Base-by-base conservation (phyloP, 1,284 basidiomycete species). In the Ganoderma sp. region DNA sequence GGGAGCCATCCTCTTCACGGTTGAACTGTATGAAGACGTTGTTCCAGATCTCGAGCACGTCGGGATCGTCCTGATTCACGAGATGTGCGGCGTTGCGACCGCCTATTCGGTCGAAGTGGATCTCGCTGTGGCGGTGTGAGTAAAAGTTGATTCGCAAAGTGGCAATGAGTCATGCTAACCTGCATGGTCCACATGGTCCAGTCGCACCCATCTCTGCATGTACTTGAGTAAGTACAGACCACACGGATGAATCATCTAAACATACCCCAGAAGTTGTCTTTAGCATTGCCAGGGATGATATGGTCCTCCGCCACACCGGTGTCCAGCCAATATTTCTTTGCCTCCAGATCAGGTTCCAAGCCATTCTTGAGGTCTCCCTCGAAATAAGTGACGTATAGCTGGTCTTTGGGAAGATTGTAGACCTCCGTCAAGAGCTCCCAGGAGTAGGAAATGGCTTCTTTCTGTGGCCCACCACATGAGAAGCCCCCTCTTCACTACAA, bases 21-120 rank as follows among this genome's bases (percentile, higher is more conserved):
- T 99, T 99, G 85, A 94, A 99, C 77, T 98, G 96, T 78, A 99
- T 99, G 81, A 99, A 99, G 67, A 99, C 97, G 80, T 98, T 98
- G 85, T 99, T 99, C 97, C 97, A 99, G 76, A 99, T 97, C 81
- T 99, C 98, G 69, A 99, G 87, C 6, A 99, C 97, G 74, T 97
- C 90, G 5, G 97, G 95, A 78, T 99, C 96, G 79, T 99, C 96
- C 76, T 91, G 87, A 81, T 99, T 98, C 76, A 99, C 97, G 64
- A 98, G 90, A 76, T 92, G 85, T 6, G 96, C 88, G 57, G 96
- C 97, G 77, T 99, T 95, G 64, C 97, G 89, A 45, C 92, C 93
- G 57, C 97, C 97, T 75, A 99, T 96, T 58, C 97, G 91, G 81
- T 99, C 97, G 77, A 90, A 98, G 82, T 99, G 97, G 73, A 99